Percentiles rank a stretch among this genome's conserved stretches.
These are phyloP conservation scores for Ceratocystis destructans DNA, from an alignment of 2,329 filamentous ascomycete species.

Conservation along the genomic window DNA sequence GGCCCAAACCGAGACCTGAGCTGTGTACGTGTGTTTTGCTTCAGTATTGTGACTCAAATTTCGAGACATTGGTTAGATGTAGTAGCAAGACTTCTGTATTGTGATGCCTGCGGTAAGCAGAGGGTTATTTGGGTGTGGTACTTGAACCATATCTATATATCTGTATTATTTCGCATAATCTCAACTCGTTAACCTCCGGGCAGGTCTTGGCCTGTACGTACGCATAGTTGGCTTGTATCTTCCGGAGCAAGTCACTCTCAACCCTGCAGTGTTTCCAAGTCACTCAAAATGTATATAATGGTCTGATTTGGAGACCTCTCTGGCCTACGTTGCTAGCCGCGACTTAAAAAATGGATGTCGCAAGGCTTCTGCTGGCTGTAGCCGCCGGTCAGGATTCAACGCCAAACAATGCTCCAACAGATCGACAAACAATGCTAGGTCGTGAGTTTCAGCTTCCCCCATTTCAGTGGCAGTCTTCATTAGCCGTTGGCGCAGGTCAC, in stretches of 20 bases:
- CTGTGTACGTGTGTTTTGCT: no score
- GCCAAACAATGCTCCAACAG: conserved; percentile 76
- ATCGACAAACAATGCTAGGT: conserved; percentile 73
- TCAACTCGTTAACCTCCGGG: no score
- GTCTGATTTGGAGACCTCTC: not conserved
- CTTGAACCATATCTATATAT: no score
- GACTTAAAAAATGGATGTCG: conserved; percentile 72
- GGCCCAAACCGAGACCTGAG: no score
- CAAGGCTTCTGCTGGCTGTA: conserved; percentile 73
- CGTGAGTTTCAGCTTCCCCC: conserved; percentile 50
- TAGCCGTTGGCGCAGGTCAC: conserved; percentile 70
- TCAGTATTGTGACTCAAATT: not conserved
- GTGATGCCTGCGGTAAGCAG: no score
- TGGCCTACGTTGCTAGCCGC: conserved; percentile 21
- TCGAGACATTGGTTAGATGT: not conserved
- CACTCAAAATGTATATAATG: conserved; percentile 9
- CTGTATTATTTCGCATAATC: no score
- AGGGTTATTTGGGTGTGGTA: no score
- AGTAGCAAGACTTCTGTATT: no score
- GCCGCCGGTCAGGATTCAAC: conserved; percentile 83
- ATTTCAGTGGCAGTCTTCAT: conserved; percentile 60
- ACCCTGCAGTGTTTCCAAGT: no score
- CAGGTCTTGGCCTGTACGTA: no score
- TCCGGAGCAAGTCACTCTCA: no score
- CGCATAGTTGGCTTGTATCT: no score